Evolutionary conservation across 176 grass and related monocot genomes (phyloP), one percentile per base, ranked within the genome.

Genomic region (Carex pumila): DNA sequence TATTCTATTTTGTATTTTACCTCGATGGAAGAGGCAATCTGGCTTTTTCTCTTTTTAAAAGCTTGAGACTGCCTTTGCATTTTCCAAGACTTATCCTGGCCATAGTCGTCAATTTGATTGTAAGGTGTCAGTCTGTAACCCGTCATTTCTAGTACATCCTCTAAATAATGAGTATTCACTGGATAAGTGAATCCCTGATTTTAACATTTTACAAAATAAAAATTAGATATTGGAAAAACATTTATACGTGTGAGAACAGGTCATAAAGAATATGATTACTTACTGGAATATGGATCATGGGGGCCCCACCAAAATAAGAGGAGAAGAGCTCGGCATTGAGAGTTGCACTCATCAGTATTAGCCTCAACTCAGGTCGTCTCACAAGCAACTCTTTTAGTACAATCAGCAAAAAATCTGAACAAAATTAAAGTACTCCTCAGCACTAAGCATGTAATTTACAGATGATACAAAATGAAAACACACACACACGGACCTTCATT

Each of bases 31-130:
- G 93, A 99, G 83, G 96, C 91, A 77, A 99, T 99, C 85, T 95
- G 96, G 66, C 91, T 95, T 86, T 99, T 99, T 79, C 88, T 93
- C 87, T 94, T 99, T 49, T 83, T 89, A 58, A 99, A 54, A 25
- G 81, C 45, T 66, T 83, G 80, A 88, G 89, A 86, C 88, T 99
- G 96, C 60, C 91, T 99, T 90, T 99, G 96, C 96, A 99, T 99
- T 85, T 99, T 99, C 96, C 96, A 99, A 87, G 87, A 92, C 50
- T 95, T 99, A 72, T 99, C 96, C 88, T 99, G 96, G 36, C 96
- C 96, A 85, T 95, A 99, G 87, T 99, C 96, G 89, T 99, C 96
- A 45, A 99, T 95, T 90, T 99, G 96, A 85, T 99, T 99, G 88
- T 99, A 99, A 1, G 85, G 86, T 50, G 93, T 99, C 81, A 99